phyloP scores from a whole-genome alignment of 768 basidiomycete genomes.

The Pleurotus ostreatus region DNA sequence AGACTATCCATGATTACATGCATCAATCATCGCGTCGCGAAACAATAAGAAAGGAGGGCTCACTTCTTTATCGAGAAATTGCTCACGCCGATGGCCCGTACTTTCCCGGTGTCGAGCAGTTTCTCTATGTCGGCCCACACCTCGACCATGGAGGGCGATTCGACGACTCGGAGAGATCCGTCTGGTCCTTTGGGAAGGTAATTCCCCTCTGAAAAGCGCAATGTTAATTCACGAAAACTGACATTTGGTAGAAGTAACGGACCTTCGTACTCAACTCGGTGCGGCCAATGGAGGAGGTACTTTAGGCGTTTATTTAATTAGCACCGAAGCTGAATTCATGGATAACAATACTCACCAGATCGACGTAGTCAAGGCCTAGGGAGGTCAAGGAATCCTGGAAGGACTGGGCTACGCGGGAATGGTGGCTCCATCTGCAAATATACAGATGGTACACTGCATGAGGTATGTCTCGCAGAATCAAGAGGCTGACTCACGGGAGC shows the following conservation, averaged over 20 bases:
- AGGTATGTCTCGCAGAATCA: neutral
- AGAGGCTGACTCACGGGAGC: slow-evolving; percentile 26
- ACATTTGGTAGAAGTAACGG: neutral
- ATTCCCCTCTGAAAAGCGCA: slow-evolving; percentile 12
- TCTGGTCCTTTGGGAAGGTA: slow-evolving; percentile 24
- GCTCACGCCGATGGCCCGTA: slow-evolving; percentile 51
- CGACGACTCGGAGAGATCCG: slow-evolving; percentile 28
- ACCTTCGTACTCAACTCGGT: slow-evolving; percentile 29
- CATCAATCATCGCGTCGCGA: no score
- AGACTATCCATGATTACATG: slow-evolving; percentile 20
- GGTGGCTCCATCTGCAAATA: slow-evolving; percentile 31
- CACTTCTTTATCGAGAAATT: slow-evolving; percentile 59
- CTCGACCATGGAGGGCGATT: slow-evolving; percentile 33
- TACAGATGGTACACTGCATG: neutral
- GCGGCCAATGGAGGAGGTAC: slow-evolving; percentile 53
- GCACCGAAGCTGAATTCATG: no score
- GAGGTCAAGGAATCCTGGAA: slow-evolving; percentile 37
- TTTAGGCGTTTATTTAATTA: slow-evolving; percentile 11
- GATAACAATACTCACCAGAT: slow-evolving; percentile 28
- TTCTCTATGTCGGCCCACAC: slow-evolving; percentile 51
- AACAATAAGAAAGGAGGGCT: slow-evolving; percentile 5
- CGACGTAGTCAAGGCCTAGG: slow-evolving; percentile 42
- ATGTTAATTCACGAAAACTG: neutral
- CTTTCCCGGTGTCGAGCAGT: slow-evolving; percentile 40
- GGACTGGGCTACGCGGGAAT: slow-evolving; percentile 30